These are phyloP conservation scores for Sinapis alba DNA, from an alignment of 441 rosid species.

Conservation along the genomic window DNA sequence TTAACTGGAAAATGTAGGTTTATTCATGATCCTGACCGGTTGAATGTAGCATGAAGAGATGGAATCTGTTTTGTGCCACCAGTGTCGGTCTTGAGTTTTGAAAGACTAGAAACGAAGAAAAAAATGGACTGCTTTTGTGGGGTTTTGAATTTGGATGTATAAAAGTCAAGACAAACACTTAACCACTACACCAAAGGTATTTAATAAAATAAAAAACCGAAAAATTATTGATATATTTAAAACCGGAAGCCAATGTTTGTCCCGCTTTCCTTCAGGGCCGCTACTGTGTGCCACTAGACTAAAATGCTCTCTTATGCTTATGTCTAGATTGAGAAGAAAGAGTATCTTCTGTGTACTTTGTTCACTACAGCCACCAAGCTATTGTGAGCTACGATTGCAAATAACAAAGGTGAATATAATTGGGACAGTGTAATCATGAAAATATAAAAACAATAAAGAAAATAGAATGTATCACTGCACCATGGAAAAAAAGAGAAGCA, in stretches of 20 bases:
- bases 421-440: constrained; percentile 50
- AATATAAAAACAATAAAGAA: constrained; percentile 19
- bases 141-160: too few relatives aligned
- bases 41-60: constrained; percentile 9
- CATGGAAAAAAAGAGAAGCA: constrained; percentile 15
- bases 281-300: constrained; percentile 18
- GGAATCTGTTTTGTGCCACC: neutral
- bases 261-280: too few relatives aligned
- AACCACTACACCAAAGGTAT: too few relatives aligned
- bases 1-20: neutral
- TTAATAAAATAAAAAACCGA: too few relatives aligned
- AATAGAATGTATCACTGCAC: constrained; percentile 28
- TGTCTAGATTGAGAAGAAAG: constrained; percentile 12
- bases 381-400: constrained; percentile 15
- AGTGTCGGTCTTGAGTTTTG: too few relatives aligned
- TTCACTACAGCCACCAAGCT: constrained; percentile 24
- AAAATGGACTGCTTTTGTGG: too few relatives aligned
- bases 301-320: neutral
- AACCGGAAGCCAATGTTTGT: too few relatives aligned
- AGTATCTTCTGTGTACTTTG: constrained; percentile 1
- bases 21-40: constrained; percentile 1
- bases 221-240: too few relatives aligned
- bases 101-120: too few relatives aligned
- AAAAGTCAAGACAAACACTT: too few relatives aligned
- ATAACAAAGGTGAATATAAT: constrained; percentile 41